Base-by-base conservation (phyloP, 2,329 filamentous ascomycete species). In the Venturia effusa region DNA sequence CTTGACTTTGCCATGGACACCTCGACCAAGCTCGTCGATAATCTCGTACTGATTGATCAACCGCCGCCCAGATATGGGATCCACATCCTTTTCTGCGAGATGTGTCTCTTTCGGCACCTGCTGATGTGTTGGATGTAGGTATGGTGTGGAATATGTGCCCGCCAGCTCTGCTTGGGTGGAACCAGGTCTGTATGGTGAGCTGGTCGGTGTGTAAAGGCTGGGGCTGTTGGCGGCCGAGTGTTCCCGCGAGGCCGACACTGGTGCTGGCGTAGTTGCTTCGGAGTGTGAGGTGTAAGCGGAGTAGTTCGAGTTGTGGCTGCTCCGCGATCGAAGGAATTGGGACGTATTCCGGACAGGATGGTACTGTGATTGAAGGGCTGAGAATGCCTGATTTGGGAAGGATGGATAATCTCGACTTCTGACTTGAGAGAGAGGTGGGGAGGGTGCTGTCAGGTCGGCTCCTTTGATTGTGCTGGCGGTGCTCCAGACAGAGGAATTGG, bases 21-120 rank as follows among this genome's bases (percentile, higher is more conserved):
- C 94, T 66, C 94, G 88, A 64, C 94, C 94, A 63, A 99, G 90
- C 76, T 99, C 94, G 74, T 96, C 90, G 68, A 97, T 88, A 70
- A 99, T 90, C 76, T 97, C 91, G 77, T 99, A 99, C 73, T 97
- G 89, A 72, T 99, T 99, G 80, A 99, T 96, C 62, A 92, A 83
- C 78, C 99, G 99, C 67, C 94, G 90, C 65, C 94, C 94, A 5
- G 93, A 96, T 67, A 91, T 83, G 63, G 84, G 84, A 74, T 97
- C 92, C 67, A 92, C 87, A 71, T 97, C 93, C 69, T 97, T 90
- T 70, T 92, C 87, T 62, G 90, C 92, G 67, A 92, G 91, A 76
- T 96, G 90, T 11, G 93, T 97, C 57, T 81, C 79, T 69, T 80
- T 81, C 39, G 79, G 79, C n/a, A 75, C 74, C 68, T 80, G 78